phyloP scores from a whole-genome alignment of 768 basidiomycete species.

The Lactifluus volemus region DNA sequence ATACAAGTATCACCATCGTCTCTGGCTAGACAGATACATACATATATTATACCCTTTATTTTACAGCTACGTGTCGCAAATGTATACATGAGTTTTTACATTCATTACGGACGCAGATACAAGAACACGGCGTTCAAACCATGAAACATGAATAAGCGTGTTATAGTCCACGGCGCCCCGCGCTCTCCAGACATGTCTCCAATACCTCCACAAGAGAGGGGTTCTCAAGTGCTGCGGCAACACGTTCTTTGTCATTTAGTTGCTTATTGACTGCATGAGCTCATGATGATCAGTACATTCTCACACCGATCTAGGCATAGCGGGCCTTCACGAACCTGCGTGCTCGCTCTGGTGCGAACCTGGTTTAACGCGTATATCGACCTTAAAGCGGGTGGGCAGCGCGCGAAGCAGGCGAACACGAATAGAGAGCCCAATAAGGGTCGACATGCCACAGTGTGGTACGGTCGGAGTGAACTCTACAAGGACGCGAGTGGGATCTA shows the following conservation, averaged over 20 bases:
- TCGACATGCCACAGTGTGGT: conserved; percentile 96
- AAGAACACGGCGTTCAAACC: not conserved
- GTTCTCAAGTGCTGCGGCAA: conserved; percentile 95
- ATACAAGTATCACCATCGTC: not conserved
- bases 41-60: conserved; percentile 8
- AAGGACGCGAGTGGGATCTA: conserved; percentile 53
- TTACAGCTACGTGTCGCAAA: not conserved
- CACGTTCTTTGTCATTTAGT: conserved; percentile 96
- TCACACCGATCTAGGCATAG: not conserved
- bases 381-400: conserved; percentile 86
- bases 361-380: conserved; percentile 87
- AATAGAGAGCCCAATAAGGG: conserved; percentile 94
- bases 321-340: conserved; percentile 46
- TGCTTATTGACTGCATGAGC: conserved; percentile 82
- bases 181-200: conserved; percentile 56
- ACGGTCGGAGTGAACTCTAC: conserved; percentile 97
- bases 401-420: conserved; percentile 85
- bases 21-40: conserved; percentile 8
- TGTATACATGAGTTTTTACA: not conserved
- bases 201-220: conserved; percentile 76
- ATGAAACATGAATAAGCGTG: not conserved
- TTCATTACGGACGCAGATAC: not conserved
- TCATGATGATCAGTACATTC: not conserved
- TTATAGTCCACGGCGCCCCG: conserved; percentile 4
- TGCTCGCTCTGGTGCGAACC: conserved; percentile 95